These are phyloP conservation scores for Penicillium longicatenatum DNA, from an alignment of 495 filamentous ascomycete species.

Conservation along the genomic window DNA sequence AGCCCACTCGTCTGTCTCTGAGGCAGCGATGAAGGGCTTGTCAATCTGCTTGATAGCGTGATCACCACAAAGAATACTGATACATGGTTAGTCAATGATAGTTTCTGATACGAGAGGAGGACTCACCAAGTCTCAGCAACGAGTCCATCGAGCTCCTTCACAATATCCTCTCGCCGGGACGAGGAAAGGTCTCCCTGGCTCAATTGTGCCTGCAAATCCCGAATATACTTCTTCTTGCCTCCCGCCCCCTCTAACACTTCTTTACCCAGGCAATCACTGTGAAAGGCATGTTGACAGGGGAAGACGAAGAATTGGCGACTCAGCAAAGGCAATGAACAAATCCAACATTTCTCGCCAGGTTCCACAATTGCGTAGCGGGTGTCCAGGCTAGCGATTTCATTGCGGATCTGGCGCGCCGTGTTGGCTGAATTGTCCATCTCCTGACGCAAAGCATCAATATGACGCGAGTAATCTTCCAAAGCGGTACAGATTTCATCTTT, in stretches of 20 bases:
- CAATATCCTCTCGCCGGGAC: slow-evolving; percentile 72
- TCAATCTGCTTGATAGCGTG: slow-evolving; percentile 91
- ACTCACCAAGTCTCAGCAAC: slow-evolving; percentile 80
- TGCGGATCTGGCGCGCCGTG: slow-evolving; percentile 85
- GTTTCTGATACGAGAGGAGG: background rate
- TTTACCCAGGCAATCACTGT: slow-evolving; percentile 86
- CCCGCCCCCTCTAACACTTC: slow-evolving; percentile 75
- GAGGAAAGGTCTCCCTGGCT: slow-evolving; percentile 67
- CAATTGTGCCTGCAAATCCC: slow-evolving; percentile 80
- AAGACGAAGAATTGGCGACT: slow-evolving; percentile 96
- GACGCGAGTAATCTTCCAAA: slow-evolving; percentile 85
- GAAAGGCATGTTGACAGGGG: slow-evolving; percentile 96
- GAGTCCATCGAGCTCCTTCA: slow-evolving; percentile 84
- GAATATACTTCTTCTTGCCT: slow-evolving; percentile 76
- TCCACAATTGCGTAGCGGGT: slow-evolving; percentile 94
- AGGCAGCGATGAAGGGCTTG: slow-evolving; percentile 77
- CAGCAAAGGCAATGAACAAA: slow-evolving; percentile 81
- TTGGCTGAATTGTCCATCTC: slow-evolving; percentile 94
- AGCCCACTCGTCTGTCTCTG: slow-evolving; percentile 84
- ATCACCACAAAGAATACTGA: slow-evolving; percentile 81
- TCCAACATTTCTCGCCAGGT: slow-evolving; percentile 90
- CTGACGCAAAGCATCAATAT: slow-evolving; percentile 84
- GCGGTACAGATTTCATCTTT: slow-evolving; percentile 96
- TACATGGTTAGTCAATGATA: slow-evolving; percentile 15
- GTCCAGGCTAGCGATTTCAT: slow-evolving; percentile 81